phyloP scores from a whole-genome alignment of 2,329 filamentous ascomycete species.

The Xylaria sp. region DNA sequence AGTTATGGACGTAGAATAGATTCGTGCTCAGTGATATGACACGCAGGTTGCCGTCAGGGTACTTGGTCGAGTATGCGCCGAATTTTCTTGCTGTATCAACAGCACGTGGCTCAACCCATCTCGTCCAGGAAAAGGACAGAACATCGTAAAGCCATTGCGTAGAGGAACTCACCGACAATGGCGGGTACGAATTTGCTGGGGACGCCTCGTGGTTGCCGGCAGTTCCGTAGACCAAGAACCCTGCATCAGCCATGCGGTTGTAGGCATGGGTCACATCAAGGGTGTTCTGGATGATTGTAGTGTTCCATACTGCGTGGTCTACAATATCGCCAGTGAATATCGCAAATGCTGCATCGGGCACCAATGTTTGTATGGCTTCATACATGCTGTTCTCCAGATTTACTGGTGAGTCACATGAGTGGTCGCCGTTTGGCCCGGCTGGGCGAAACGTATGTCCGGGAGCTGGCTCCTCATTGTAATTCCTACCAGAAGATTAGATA shows the following conservation, averaged over 20 bases:
- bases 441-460: conserved; percentile 56
- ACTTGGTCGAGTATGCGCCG: conserved; percentile 56
- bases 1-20: conserved; percentile 64
- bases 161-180: conserved; percentile 45
- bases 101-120: conserved; percentile 51
- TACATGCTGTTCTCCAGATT: conserved; percentile 62
- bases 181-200: conserved; percentile 58
- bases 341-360: conserved; percentile 56
- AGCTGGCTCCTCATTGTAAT: conserved; percentile 53
- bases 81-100: conserved; percentile 46
- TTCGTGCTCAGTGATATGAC: conserved; percentile 67
- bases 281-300: conserved; percentile 42
- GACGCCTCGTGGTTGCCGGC: conserved; percentile 63
- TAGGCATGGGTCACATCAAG: conserved; percentile 52
- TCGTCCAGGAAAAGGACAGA: conserved; percentile 52
- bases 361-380: conserved; percentile 52
- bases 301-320: conserved; percentile 58
- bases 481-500: conserved; percentile 36
- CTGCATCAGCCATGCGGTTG: conserved; percentile 48
- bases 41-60: conserved; percentile 54
- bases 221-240: conserved; percentile 56
- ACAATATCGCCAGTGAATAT: conserved; percentile 66
- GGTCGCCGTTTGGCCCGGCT: conserved; percentile 58
- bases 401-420: conserved; percentile 58
- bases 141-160: conserved; percentile 60